Evolutionary conservation across 495 filamentous ascomycete genomes (phyloP).

Genomic region (Talaromyces borbonicus): DNA sequence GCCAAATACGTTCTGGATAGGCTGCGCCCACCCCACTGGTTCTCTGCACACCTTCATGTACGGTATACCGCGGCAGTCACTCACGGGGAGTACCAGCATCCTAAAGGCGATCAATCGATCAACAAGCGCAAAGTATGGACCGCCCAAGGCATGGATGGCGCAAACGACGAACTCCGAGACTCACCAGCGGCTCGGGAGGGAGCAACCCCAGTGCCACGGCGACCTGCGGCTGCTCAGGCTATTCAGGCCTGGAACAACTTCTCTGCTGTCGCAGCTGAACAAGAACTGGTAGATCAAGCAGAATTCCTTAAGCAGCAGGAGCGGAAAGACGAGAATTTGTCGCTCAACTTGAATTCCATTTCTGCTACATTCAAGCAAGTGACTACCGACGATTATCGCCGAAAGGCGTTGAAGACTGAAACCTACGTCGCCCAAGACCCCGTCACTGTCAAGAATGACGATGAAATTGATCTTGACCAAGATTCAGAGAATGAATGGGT

Average conservation of each 20-base stretch:
- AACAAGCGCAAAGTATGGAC: too few species aligned
- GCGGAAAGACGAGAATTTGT: not conserved
- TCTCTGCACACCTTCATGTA: conserved; percentile 85
- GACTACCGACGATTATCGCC: conserved; percentile 13
- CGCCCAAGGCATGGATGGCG: not conserved
- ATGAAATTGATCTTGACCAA: conserved; percentile 46
- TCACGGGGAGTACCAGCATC: conserved; percentile 36
- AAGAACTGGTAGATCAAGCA: conserved; percentile 18
- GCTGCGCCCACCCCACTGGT: conserved; percentile 79
- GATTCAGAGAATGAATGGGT: conserved; percentile 42
- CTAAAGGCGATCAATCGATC: not conserved
- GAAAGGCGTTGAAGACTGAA: conserved; percentile 10
- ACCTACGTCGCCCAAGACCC: not conserved
- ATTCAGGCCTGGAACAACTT: conserved; percentile 29
- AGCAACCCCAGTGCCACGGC: not conserved
- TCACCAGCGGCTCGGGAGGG: not conserved
- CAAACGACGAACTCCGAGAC: not conserved
- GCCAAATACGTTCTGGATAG: conserved; percentile 70
- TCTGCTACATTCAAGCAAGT: conserved; percentile 18
- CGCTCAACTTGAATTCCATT: not conserved
- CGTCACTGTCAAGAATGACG: conserved; percentile 27
- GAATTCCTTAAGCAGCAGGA: not conserved
- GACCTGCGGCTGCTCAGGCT: not conserved
- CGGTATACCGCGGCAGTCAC: conserved; percentile 67
- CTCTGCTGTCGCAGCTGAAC: conserved; percentile 16